Base-by-base conservation (phyloP, 176 grass and related monocot species). In the Tuctoria greenei region DNA sequence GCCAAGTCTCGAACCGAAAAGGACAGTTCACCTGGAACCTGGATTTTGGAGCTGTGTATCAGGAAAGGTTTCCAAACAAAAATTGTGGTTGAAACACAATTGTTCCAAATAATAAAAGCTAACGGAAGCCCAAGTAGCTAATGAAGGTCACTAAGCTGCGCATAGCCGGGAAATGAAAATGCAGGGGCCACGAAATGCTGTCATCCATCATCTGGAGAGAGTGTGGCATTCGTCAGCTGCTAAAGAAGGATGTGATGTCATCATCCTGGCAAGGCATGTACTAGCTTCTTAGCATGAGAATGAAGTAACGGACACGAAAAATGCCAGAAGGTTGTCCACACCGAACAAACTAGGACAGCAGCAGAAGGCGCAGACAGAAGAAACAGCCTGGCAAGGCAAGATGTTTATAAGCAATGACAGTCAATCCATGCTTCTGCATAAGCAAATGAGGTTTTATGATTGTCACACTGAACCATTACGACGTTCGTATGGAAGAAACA, bases 281-380 rank as follows among this genome's bases (percentile, higher is more conserved):
- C 52, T 70, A 54, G 66, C 66, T 77, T 66, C 55, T 84, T 41
- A 69, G 35, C 66, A 64, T 54, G 56, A 56, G 54, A 42, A 21
- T 21, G 35, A 71, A 69, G 74, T 78, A 56, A 57, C 57, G 45
- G 66, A 66, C 74, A 84, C 74, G 64, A 77, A 84, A 77, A 77
- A 70, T 47, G 44, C 10, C 43, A 71, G 4, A 12, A 50, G 64
- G 49, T 69, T 81, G 71, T 36, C 71, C 72, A 76, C 49, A 55
- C 38, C 49, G 39, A 46, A 77, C 66, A 12, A 69, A 45, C 5
- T 61, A 50, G 44, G 52, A 83, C 74, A 88, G 58, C 44, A 55
- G 50, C 73, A 0, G 61, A 52, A 35, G 15, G 20, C 39, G 9
- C 38, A 68, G 1, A 12, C 37, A 20, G 1, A 55, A 1, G 68